Conservation (phyloP, 768 basidiomycete genomes). For the Zangia roseola region DNA sequence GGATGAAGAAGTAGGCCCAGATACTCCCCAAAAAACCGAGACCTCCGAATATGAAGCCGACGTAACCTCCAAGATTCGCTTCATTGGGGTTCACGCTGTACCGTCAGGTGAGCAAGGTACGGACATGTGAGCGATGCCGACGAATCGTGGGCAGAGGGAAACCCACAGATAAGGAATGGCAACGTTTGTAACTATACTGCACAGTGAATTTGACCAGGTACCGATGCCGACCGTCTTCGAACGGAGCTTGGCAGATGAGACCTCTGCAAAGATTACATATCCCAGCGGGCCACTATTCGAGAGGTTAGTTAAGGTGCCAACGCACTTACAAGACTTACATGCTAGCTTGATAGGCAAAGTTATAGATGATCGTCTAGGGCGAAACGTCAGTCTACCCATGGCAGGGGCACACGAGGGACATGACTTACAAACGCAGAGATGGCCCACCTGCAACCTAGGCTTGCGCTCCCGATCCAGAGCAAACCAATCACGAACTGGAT, state of each 20-base stretch:
- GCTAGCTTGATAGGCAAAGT: constrained; percentile 26
- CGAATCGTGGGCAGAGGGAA: too few relatives aligned
- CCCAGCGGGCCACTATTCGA: constrained; percentile 23
- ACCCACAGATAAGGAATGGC: constrained; percentile 27
- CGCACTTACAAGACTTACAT: too few relatives aligned
- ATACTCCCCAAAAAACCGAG: constrained; percentile 18
- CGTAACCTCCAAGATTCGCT: constrained; percentile 27
- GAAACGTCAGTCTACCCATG: neutral
- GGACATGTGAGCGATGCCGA: too few relatives aligned
- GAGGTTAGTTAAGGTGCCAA: too few relatives aligned
- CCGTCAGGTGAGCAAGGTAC: too few relatives aligned
- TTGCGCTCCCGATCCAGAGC: constrained; percentile 18
- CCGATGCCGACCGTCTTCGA: constrained; percentile 29
- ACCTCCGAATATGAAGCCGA: constrained; percentile 29
- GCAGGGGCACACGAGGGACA: too few relatives aligned
- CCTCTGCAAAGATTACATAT: constrained; percentile 28
- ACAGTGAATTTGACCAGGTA: constrained; percentile 24
- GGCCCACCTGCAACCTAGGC: constrained; percentile 9
- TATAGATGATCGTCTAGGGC: constrained; percentile 29
- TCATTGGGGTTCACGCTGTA: constrained; percentile 27
- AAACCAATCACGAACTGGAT: constrained; percentile 29
- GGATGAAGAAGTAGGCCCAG: constrained; percentile 29
- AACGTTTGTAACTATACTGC: constrained; percentile 23
- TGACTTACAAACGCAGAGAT: constrained; percentile 19
- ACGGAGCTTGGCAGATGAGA: constrained; percentile 30